Evolutionary conservation across 164 flowering plant species (phyloP), one percentile per base, ranked within the genome.

Genomic region (Vitis rotundifolia): DNA sequence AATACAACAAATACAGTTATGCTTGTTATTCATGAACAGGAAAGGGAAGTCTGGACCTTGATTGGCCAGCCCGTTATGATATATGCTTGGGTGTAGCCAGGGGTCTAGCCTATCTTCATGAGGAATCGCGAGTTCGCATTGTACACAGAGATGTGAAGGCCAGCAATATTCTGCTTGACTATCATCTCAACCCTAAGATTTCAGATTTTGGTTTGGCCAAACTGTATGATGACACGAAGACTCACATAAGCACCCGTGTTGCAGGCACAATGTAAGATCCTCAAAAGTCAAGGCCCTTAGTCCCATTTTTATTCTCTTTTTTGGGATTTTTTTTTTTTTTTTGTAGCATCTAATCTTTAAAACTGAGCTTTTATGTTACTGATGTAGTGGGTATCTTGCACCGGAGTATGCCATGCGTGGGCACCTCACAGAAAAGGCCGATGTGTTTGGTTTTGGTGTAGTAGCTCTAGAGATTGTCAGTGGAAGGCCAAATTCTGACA

Each of bases 121-220:
- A 91, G 71, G 94, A 89, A 59, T 89, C 94, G n/a, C 74, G 89
- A 59, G 61, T 81, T 26, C 73, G 90, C 26, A 87, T 91, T 63
- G 87, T 91, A 9, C 97, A 89, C 64, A 76, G 97, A 68, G 97
- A 91, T 76, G 88, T 91, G 47, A 91, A 91, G 75, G 88, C 97
- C n/a, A 88, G 94, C 67, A 91, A 91, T 70, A 87, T 91, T 73
- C 79, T 91, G 37, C 89, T 91, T 3, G 91, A 90, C 62, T 31
- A 83, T 26, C 77, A 88, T 49, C 84, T 88, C 50, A 65, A 63
- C 65, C 87, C 90, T 29, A 90, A 88, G 72, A 85, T 88, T 49
- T 90, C 90, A 13, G 92, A 88, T 73, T 87, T 88, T 76, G 90
- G 91, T 49, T 77, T 87, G 82, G 95, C 91, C 63, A 88, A 87